These are phyloP conservation scores for Litchi chinensis DNA, from an alignment of 345 rosid species.

Conservation along the genomic window DNA sequence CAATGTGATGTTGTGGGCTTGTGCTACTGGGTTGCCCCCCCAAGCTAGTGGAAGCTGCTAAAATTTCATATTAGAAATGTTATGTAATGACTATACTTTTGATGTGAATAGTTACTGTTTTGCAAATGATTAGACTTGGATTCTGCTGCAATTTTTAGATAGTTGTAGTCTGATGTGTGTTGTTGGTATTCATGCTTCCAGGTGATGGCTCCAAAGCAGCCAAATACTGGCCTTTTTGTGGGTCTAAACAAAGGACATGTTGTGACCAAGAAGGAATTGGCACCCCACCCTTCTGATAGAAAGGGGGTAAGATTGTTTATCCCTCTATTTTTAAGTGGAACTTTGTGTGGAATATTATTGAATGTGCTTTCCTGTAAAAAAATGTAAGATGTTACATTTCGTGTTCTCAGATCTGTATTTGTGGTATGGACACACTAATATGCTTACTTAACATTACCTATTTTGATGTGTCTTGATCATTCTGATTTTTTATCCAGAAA, in stretches of 20 bases:
- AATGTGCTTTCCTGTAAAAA: neutral
- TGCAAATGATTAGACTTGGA: neutral
- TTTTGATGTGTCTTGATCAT: neutral
- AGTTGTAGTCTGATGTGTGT: neutral
- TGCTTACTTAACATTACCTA: neutral
- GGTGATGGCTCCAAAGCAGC: slow-evolving; percentile 49
- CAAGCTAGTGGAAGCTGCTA: neutral
- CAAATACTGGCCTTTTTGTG: slow-evolving; percentile 43
- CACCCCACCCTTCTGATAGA: slow-evolving; percentile 39
- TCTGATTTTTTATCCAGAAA: slow-evolving; percentile 29
- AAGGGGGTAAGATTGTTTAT: slow-evolving; percentile 38
- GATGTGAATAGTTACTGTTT: neutral
- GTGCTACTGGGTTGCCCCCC: neutral
- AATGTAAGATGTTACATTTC: too few relatives aligned
- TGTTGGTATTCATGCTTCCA: slow-evolving; percentile 1
- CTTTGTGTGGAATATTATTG: neutral
- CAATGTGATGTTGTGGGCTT: neutral
- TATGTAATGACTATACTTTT: neutral
- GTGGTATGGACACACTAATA: neutral
- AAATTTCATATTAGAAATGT: neutral
- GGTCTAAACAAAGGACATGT: slow-evolving; percentile 46
- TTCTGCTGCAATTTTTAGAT: neutral
- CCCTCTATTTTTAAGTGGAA: neutral
- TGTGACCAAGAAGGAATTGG: slow-evolving; percentile 41
- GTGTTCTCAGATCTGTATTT: neutral